These are phyloP conservation scores for Knoxia roxburghii DNA, from an alignment of 257 asterid genomes.

Conservation along the genomic window DNA sequence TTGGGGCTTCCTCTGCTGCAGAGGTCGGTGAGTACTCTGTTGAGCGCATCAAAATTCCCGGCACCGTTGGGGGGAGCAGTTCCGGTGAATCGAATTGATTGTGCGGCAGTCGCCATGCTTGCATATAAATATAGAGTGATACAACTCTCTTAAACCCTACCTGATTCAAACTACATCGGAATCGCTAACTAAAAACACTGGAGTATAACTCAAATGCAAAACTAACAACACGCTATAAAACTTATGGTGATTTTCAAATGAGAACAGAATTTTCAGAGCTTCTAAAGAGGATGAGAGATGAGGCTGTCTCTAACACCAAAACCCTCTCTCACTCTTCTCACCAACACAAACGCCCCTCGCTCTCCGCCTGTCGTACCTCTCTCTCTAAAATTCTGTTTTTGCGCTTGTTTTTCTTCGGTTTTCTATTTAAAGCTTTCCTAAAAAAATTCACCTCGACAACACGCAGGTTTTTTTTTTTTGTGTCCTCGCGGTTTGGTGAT, in stretches of 20 bases:
- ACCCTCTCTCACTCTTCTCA: neutral
- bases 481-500: too few relatives aligned
- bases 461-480: too few relatives aligned
- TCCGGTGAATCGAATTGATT: conserved; percentile 55
- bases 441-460: too few relatives aligned
- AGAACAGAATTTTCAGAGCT: neutral
- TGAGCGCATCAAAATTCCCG: conserved; percentile 63
- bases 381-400: neutral
- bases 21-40: conserved; percentile 61
- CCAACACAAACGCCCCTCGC: neutral
- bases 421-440: too few relatives aligned
- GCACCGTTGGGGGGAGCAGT: conserved; percentile 56
- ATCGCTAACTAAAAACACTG: neutral
- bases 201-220: neutral
- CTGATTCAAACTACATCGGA: conserved; percentile 6
- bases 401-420: too few relatives aligned
- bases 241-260: neutral
- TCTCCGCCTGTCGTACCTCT: neutral
- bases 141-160: conserved; percentile 42
- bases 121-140: neutral
- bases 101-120: conserved; percentile 43
- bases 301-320: neutral
- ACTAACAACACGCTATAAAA: neutral
- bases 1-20: conserved; percentile 65
- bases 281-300: neutral